Evolutionary conservation across 176 grass and related monocot species (phyloP), one percentile per base, ranked within the genome.

Genomic region (Carex littledalei): DNA sequence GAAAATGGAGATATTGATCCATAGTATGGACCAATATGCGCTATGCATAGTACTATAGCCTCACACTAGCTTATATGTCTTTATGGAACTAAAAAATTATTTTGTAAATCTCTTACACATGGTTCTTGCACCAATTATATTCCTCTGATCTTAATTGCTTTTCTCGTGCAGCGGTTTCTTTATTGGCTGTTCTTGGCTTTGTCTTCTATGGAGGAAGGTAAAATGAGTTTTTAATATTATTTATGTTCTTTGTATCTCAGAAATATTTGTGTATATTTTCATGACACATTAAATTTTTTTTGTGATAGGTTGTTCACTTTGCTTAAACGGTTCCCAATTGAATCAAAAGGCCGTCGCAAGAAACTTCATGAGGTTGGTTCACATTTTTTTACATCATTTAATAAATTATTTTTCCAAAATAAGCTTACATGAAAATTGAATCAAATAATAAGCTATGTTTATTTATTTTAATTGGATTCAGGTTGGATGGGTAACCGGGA

Each of bases 401-500:
- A 68, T 53, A 9, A 56, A 6, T 45, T 52, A 34, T 83, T 67
- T 68, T 3, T 13, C 50, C 74, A 78, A 32, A 14, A 69, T 68
- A 67, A 54, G 64, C 12, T 37, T 29, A 50, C 65, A 16, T 81
- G 32, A 16, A 49, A 49, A 14, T 81, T 14, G 5, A 43, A 6
- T 20, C 12, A 63, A 81, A 39, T 63, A 81, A 39, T 63, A 22
- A 63, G 32, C 11, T 24, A 63, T 3, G 31, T 24, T 24, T 24
- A 24, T 24, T 24, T 24, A 24, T 14, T 9, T 14, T 53, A 83
- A 67, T 83, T 67, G 63, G 26, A 69, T 83, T 82, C 64, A 83
- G 81, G 81, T 83, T 65, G 81, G 81, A 83, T 83, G 62, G 61
- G 81, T 83, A 16, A 83, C 81, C 2, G 63, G 62, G 16, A 88